Evolutionary conservation across 129 eudicot genomes (phyloP).

Genomic region (sunflower (Helianthus annuus)): HanXRQr2.0-SUNRISE NC_035433.2:1038809-1039308

Average conservation of each 20-base stretch:
- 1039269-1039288: too few relatives aligned
- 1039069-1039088: conserved; percentile 50
- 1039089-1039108: conserved; percentile 38
- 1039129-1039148: background rate
- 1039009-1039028: too few relatives aligned
- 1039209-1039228: too few relatives aligned
- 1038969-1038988: conserved; percentile 52
- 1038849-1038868: conserved; percentile 10
- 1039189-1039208: too few relatives aligned
- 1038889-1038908: conserved; percentile 37
- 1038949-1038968: conserved; percentile 57
- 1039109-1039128: conserved; percentile 41
- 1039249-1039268: too few relatives aligned
- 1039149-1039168: background rate
- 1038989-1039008: conserved; percentile 6
- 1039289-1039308: too few relatives aligned
- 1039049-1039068: conserved; percentile 44
- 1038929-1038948: conserved; percentile 54
- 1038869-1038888: background rate
- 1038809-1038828: background rate
- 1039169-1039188: background rate
- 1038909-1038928: conserved; percentile 47
- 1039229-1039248: too few relatives aligned
- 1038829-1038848: conserved; percentile 11
- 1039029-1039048: conserved; percentile 14